Evolutionary conservation across 345 rosid genomes (phyloP).

Genomic region (Camelina neglecta): DNA sequence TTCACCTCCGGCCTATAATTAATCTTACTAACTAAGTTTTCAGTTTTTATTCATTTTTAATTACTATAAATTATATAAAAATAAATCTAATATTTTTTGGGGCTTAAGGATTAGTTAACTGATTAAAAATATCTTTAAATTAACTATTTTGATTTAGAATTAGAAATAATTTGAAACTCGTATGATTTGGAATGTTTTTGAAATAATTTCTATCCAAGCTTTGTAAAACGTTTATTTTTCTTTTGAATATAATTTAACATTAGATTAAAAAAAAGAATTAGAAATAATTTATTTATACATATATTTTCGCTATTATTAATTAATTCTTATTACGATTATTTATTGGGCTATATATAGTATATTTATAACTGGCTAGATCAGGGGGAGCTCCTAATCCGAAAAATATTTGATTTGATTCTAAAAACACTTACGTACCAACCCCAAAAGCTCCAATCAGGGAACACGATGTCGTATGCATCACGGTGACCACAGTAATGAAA

Average conservation of each 20-base stretch:
- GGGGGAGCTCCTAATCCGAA: not conserved
- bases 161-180: no score
- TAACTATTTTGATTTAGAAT: not conserved
- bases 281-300: no score
- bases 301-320: not conserved
- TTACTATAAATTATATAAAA: not conserved
- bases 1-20: slow-evolving; percentile 63
- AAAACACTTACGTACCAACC: slow-evolving; percentile 52
- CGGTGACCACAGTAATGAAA: slow-evolving; percentile 64
- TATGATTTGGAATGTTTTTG: no score
- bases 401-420: not conserved
- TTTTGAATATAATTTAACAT: no score
- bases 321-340: not conserved
- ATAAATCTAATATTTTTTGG: no score
- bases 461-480: slow-evolving; percentile 54
- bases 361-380: not conserved
- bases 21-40: not conserved
- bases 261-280: no score
- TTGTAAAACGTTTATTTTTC: no score
- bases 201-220: no score
- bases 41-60: not conserved
- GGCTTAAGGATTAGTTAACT: no score
- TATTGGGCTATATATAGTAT: not conserved
- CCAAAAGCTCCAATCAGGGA: slow-evolving; percentile 85
- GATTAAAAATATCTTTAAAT: not conserved